Percentiles rank a stretch among this genome's conserved stretches.
These are phyloP conservation scores for Talaromyces albobiverticillius DNA, from an alignment of 2,329 filamentous ascomycete species.

Conservation along the genomic window DNA sequence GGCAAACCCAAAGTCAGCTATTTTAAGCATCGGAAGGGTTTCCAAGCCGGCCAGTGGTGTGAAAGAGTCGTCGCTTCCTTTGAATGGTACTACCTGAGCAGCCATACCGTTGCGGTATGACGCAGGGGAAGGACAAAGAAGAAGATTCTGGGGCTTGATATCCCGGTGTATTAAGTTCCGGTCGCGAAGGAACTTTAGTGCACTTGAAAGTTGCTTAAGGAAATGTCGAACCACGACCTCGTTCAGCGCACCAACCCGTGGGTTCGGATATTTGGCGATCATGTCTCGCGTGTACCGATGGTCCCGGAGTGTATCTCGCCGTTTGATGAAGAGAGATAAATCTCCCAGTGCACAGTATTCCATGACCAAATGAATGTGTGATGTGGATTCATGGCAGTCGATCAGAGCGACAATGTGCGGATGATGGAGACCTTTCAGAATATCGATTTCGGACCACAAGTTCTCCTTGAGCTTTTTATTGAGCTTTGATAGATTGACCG, in stretches of 20 bases:
- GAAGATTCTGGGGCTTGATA: slow-evolving; percentile 93
- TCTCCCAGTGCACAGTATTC: slow-evolving; percentile 97
- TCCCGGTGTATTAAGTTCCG: slow-evolving; percentile 93
- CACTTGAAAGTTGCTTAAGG: slow-evolving; percentile 88
- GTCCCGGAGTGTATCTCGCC: slow-evolving; percentile 74
- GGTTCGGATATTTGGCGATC: slow-evolving; percentile 88
- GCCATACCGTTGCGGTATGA: slow-evolving; percentile 63
- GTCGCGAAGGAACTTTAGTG: slow-evolving; percentile 80
- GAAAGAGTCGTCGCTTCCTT: slow-evolving; percentile 76
- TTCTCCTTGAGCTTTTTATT: slow-evolving; percentile 97
- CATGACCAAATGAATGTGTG: slow-evolving; percentile 96
- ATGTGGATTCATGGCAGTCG: slow-evolving; percentile 82
- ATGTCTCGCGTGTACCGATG: slow-evolving; percentile 84
- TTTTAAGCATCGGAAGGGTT: slow-evolving; percentile 91
- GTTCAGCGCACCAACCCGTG: slow-evolving; percentile 78
- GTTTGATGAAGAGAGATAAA: slow-evolving; percentile 93
- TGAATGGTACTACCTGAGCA: slow-evolving; percentile 66
- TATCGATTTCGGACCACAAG: slow-evolving; percentile 90
- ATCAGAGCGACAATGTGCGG: slow-evolving; percentile 96
- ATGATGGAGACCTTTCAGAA: slow-evolving; percentile 88
- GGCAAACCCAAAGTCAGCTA: slow-evolving; percentile 98
- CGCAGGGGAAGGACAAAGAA: slow-evolving; percentile 76
- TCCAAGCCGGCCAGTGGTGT: slow-evolving; percentile 76
- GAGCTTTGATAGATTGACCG: slow-evolving; percentile 83
- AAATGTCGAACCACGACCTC: slow-evolving; percentile 98